Percentiles rank a stretch among this genome's conserved stretches.
These are phyloP conservation scores for Boehmeria nivea DNA, from an alignment of 306 rosid genomes.

Conservation along the genomic window DNA sequence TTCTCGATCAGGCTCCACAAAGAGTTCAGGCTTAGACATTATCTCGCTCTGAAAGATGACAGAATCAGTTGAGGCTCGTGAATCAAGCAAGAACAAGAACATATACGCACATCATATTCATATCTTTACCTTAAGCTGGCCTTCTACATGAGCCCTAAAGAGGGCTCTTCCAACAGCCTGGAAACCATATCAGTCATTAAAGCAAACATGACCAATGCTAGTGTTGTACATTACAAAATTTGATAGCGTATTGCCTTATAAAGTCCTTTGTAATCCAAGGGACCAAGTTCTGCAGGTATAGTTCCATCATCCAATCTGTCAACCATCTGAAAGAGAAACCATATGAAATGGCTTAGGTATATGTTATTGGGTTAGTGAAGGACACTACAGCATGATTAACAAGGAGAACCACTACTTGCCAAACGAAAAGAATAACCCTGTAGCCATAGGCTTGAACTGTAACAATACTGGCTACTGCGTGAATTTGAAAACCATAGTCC, in stretches of 20 bases:
- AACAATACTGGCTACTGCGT: background rate
- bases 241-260: slow-evolving; percentile 55
- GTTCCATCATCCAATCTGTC: slow-evolving; percentile 85
- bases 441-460: background rate
- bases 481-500: background rate
- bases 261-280: slow-evolving; percentile 87
- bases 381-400: too few relatives aligned
- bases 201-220: slow-evolving; percentile 15
- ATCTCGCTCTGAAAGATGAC: slow-evolving; percentile 77
- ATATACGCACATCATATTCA: slow-evolving; percentile 1
- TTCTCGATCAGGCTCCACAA: slow-evolving; percentile 90
- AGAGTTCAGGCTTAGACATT: slow-evolving; percentile 93
- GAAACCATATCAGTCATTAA: slow-evolving; percentile 34
- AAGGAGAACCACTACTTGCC: too few relatives aligned
- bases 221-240: slow-evolving; percentile 1
- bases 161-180: slow-evolving; percentile 98
- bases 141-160: slow-evolving; percentile 96
- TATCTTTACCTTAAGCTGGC: slow-evolving; percentile 77
- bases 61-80: slow-evolving; percentile 22
- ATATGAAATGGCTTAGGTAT: slow-evolving; percentile 20
- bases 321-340: slow-evolving; percentile 74
- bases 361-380: background rate
- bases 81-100: slow-evolving; percentile 3
- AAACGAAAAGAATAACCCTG: too few relatives aligned
- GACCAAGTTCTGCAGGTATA: slow-evolving; percentile 62